A percentile compares a stretch with the other conserved stretches of the same genome.
Evolutionary conservation across 1,284 basidiomycete genomes (phyloP).

Genomic region (Malassezia globosa): DNA sequence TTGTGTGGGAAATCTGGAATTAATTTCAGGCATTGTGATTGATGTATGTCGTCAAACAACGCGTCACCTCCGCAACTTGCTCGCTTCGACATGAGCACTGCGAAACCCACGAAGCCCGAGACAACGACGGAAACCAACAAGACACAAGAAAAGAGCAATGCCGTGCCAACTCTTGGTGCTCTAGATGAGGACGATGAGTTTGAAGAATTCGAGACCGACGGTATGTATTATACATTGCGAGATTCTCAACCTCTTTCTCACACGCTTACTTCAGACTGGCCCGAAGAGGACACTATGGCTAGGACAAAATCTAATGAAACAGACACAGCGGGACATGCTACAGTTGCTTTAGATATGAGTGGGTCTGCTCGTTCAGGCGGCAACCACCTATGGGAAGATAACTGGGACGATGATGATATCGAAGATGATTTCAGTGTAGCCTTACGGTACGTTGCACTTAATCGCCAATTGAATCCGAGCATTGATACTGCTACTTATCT

Average conservation of each 20-base stretch:
- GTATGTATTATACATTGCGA: conserved; percentile 27
- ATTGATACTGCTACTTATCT: neutral
- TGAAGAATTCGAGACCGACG: conserved; percentile 44
- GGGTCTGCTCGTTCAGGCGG: conserved; percentile 17
- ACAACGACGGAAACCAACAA: neutral
- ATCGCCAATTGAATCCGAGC: neutral
- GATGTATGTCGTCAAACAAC: too few species aligned
- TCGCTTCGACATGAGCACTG: conserved; percentile 1
- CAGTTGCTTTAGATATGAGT: conserved; percentile 15
- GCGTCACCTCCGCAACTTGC: too few species aligned
- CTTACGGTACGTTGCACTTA: conserved; percentile 59
- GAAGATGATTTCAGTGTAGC: conserved; percentile 95
- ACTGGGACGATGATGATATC: conserved; percentile 98
- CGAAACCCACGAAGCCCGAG: conserved; percentile 2
- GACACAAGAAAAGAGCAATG: conserved; percentile 3
- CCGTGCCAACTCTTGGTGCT: conserved; percentile 34
- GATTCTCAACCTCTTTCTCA: neutral
- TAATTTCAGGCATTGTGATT: too few species aligned
- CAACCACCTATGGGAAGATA: conserved; percentile 87
- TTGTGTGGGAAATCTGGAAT: neutral
- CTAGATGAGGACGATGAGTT: conserved; percentile 47
- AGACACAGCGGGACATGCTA: neutral
- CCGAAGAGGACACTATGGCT: conserved; percentile 55
- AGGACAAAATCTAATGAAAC: neutral
- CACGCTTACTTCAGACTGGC: conserved; percentile 1